phyloP scores from a whole-genome alignment of 2,329 filamentous ascomycete species.

The Malbranchea zuffiana region DNA sequence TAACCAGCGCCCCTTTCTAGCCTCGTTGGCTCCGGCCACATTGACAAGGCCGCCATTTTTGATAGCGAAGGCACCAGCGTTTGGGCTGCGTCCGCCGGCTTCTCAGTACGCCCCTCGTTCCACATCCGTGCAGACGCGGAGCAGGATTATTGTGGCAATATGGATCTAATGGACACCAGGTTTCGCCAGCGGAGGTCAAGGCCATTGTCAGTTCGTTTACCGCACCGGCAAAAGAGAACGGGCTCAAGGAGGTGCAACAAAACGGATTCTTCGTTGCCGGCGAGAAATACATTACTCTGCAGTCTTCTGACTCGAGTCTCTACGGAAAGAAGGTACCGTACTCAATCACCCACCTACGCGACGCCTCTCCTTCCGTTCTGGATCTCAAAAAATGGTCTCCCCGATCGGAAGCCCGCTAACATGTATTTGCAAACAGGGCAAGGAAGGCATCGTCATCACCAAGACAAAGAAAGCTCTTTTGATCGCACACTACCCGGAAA shows the following conservation, averaged over 20 bases:
- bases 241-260: constrained; percentile 55
- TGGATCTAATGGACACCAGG: constrained; percentile 25
- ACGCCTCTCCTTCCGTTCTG: no score
- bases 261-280: constrained; percentile 67
- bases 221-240: constrained; percentile 36
- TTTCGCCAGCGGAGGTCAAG: constrained; percentile 45
- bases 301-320: constrained; percentile 64
- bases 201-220: constrained; percentile 44
- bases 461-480: constrained; percentile 86
- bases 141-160: neutral
- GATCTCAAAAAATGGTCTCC: no score
- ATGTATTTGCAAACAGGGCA: constrained; percentile 46
- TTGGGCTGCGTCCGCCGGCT: constrained; percentile 62
- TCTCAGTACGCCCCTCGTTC: constrained; percentile 50
- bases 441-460: constrained; percentile 67
- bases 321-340: constrained; percentile 75
- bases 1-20: constrained; percentile 36
- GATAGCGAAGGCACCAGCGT: constrained; percentile 67
- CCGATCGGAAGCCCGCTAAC: constrained; percentile 2
- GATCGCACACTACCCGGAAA: constrained; percentile 73
- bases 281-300: constrained; percentile 67
- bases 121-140: neutral
- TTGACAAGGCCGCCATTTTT: constrained; percentile 79
- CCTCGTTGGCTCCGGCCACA: constrained; percentile 65
- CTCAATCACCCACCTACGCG: no score